phyloP scores from a whole-genome alignment of 1,284 basidiomycete genomes.

The Leccinum insolens region DNA sequence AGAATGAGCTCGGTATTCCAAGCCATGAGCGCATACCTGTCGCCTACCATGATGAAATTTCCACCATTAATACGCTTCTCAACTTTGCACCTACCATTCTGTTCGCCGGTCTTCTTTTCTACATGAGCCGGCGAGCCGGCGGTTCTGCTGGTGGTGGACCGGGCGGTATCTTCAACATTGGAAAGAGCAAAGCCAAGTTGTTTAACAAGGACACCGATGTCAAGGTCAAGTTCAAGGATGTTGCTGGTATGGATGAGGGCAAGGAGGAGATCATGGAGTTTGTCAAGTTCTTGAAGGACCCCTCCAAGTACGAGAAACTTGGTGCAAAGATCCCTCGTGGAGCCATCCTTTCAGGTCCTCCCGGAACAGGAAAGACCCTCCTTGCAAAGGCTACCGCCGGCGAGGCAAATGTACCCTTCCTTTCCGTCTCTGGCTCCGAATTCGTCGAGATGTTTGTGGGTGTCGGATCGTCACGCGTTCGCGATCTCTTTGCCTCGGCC shows the following conservation, averaged over 20 bases:
- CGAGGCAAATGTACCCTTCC: constrained; percentile 96
- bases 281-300: constrained; percentile 98
- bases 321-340: constrained; percentile 99
- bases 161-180: constrained; percentile 96
- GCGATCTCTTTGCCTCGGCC: constrained; percentile 96
- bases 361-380: constrained; percentile 98
- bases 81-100: constrained; percentile 95
- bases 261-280: constrained; percentile 99
- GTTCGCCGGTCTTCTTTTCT: constrained; percentile 89
- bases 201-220: constrained; percentile 99
- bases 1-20: constrained; percentile 91
- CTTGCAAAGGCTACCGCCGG: constrained; percentile 98
- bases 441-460: constrained; percentile 99
- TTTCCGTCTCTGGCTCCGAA: constrained; percentile 98
- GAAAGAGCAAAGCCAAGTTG: constrained; percentile 93
- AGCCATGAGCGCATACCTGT: constrained; percentile 94
- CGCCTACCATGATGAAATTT: constrained; percentile 95
- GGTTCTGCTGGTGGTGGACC: constrained; percentile 63
- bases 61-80: constrained; percentile 79
- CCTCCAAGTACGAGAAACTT: constrained; percentile 91
- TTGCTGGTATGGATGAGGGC: constrained; percentile 99
- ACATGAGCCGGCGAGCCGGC: constrained; percentile 82
- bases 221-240: constrained; percentile 92
- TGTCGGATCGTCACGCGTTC: constrained; percentile 96
- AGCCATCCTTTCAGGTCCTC: constrained; percentile 97